These are phyloP conservation scores for Suillus tomentosus DNA, from an alignment of 768 basidiomycete species.

Conservation along the genomic window DNA sequence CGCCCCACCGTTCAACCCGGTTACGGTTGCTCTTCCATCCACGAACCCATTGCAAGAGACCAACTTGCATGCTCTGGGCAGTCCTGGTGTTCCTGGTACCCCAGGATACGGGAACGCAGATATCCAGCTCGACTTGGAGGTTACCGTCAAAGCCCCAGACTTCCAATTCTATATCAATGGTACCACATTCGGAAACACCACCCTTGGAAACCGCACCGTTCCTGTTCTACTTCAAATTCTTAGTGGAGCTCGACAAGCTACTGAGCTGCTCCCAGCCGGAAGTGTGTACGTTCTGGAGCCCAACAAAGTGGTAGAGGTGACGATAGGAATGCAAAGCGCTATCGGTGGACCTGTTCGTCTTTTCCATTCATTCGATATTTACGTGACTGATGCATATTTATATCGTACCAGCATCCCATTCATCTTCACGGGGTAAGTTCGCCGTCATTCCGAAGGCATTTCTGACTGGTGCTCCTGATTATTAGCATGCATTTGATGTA, in stretches of 20 bases:
- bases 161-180: conserved; percentile 18
- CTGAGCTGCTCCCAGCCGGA: conserved; percentile 26
- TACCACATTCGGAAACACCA: conserved; percentile 11
- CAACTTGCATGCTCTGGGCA: conserved; percentile 25
- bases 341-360: conserved; percentile 7
- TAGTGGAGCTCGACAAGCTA: conserved; percentile 38
- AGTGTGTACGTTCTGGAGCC: conserved; percentile 25
- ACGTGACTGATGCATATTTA: background rate
- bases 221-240: conserved; percentile 49
- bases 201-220: conserved; percentile 28
- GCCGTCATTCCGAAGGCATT: background rate
- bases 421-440: conserved; percentile 44
- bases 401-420: conserved; percentile 38
- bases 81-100: conserved; percentile 39
- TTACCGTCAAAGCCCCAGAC: conserved; percentile 7
- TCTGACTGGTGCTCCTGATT: background rate
- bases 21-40: conserved; percentile 30
- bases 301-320: conserved; percentile 31
- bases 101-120: conserved; percentile 43
- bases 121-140: conserved; percentile 32
- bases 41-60: conserved; percentile 34
- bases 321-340: conserved; percentile 17
- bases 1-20: conserved; percentile 41
- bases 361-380: background rate
- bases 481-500: conserved; percentile 47